Conservation (phyloP, 345 rosid species). For the Erucastrum elatum region DNA sequence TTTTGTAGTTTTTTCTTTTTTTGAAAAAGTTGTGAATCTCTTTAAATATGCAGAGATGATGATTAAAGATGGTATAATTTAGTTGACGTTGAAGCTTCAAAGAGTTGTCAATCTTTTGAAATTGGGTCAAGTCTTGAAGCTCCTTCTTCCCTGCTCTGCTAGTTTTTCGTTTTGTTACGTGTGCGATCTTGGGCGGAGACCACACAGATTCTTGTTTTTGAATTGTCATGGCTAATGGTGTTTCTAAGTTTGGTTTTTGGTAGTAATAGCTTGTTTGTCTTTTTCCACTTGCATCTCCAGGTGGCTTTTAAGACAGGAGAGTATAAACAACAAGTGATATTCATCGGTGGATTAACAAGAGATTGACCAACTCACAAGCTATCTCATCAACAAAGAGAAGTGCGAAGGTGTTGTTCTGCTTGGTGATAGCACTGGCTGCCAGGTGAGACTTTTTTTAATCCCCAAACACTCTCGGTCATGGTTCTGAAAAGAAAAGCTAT, state of each 20-base stretch:
- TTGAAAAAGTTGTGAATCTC: too few relatives aligned
- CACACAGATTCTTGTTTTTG: neutral
- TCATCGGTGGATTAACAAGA: slow-evolving; percentile 82
- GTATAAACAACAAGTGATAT: slow-evolving; percentile 80
- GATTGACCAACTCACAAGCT: slow-evolving; percentile 79
- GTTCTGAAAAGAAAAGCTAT: neutral
- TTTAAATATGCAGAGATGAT: too few relatives aligned
- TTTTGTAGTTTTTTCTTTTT: too few relatives aligned
- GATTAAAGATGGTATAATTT: too few relatives aligned
- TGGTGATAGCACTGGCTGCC: slow-evolving; percentile 98
- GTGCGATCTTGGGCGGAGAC: too few relatives aligned
- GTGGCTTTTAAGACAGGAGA: slow-evolving; percentile 96
- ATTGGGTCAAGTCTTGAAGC: too few relatives aligned
- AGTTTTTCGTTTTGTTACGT: too few relatives aligned
- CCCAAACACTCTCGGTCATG: slow-evolving; percentile 2
- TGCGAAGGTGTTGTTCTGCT: slow-evolving; percentile 89
- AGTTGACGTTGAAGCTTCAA: too few relatives aligned
- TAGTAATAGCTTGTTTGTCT: neutral
- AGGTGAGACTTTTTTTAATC: slow-evolving; percentile 48
- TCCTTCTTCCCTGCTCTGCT: too few relatives aligned
- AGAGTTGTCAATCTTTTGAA: too few relatives aligned
- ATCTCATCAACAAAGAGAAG: slow-evolving; percentile 92
- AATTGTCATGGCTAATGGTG: too few relatives aligned
- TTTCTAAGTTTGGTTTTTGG: too few relatives aligned
- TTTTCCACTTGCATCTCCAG: slow-evolving; percentile 40